Percentiles rank a stretch among this genome's conserved stretches.
Conservation (phyloP, 2,329 filamentous ascomycete species). For the Fusarium floridanum region DNA sequence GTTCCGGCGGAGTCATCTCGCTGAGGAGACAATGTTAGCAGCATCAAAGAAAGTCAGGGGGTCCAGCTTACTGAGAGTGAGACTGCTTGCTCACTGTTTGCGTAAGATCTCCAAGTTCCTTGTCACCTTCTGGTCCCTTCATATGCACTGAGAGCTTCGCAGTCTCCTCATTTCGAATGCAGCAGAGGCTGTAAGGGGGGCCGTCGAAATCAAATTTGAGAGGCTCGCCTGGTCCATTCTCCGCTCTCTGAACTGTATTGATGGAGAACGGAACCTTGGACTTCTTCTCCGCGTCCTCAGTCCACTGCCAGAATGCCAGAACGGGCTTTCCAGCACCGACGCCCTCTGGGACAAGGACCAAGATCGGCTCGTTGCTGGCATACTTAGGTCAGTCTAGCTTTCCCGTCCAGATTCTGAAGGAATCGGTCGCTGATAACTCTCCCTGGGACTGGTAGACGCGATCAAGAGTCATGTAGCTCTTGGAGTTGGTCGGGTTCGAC, state of each 20-base stretch:
- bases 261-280: background rate
- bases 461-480: background rate
- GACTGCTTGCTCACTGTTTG: background rate
- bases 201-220: background rate
- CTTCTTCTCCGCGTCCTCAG: background rate
- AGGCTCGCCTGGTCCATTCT: background rate
- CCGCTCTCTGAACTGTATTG: background rate
- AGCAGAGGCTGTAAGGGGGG: background rate
- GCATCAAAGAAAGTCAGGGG: background rate
- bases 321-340: background rate
- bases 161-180: background rate
- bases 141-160: background rate
- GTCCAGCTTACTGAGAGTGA: background rate
- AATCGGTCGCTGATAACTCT: background rate
- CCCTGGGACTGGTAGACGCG: background rate
- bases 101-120: background rate
- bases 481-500: background rate
- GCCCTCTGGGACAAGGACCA: background rate
- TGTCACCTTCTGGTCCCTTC: background rate
- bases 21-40: background rate
- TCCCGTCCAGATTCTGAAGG: background rate
- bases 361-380: background rate
- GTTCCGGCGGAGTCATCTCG: background rate
- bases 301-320: background rate
- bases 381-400: background rate